Percentiles rank a stretch among this genome's conserved stretches.
Conservation (phyloP, 2,329 filamentous ascomycete species). For the Penicillium sp. region DNA sequence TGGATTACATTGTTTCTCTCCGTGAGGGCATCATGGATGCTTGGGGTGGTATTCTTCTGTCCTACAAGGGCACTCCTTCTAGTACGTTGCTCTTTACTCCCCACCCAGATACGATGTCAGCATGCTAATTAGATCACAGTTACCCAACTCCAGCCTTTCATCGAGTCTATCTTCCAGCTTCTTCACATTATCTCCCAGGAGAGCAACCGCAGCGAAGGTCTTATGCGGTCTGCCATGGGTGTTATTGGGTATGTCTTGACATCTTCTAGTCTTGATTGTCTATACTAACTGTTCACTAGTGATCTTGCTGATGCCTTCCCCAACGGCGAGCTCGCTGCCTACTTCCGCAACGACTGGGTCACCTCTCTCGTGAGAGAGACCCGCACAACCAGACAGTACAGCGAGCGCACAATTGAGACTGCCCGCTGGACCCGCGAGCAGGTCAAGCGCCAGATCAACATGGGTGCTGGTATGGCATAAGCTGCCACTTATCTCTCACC, state of each 20-base stretch:
- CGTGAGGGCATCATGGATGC: conserved; percentile 99
- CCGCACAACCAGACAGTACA: conserved; percentile 83
- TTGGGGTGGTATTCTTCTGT: conserved; percentile 94
- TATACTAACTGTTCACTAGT: conserved; percentile 54
- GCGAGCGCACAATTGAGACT: conserved; percentile 81
- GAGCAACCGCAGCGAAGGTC: conserved; percentile 81
- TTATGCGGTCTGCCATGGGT: conserved; percentile 94
- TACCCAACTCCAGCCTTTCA: conserved; percentile 69
- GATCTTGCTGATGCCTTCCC: conserved; percentile 94
- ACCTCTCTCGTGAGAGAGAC: conserved; percentile 88
- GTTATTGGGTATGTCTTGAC: conserved; percentile 76
- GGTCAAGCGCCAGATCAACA: conserved; percentile 76
- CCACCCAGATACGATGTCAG: no score
- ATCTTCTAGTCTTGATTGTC: conserved; percentile 1
- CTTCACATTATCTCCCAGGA: conserved; percentile 79
- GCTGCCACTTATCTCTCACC: conserved; percentile 4
- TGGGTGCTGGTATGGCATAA: conserved; percentile 44
- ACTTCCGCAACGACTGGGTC: conserved; percentile 90
- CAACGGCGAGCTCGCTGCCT: conserved; percentile 77
- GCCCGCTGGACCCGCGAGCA: conserved; percentile 97
- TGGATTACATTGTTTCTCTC: conserved; percentile 91
- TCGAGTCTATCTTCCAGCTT: conserved; percentile 83
- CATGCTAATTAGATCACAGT: conserved; percentile 49
- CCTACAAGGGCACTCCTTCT: conserved; percentile 70
- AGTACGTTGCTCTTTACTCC: conserved; percentile 28